Base-by-base conservation (phyloP, 495 filamentous ascomycete species). In the Hypoxylon fuscum region DNA sequence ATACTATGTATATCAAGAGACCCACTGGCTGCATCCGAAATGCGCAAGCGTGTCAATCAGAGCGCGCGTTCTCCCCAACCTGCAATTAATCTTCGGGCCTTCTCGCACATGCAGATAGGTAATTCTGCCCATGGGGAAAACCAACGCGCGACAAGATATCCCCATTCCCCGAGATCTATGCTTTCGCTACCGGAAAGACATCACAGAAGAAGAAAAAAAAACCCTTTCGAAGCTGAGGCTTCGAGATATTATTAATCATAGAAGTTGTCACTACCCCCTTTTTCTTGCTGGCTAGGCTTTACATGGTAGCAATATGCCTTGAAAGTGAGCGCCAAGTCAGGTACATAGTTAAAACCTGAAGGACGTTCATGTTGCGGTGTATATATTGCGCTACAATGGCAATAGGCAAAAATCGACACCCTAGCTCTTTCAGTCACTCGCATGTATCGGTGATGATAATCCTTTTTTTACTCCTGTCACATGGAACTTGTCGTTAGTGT, bases 11-110 rank as follows among this genome's bases (percentile, higher is more conserved):
- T 57, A 47, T 46, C 32, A 41, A n/a, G 31, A 10, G 41, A 20
- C 18, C 47, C 27, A 38, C 47, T n/a, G 18, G 42, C 23, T 42
- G 42, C 42, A 57, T 52, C 14, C 44, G 20, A 54, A 27, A 41
- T 31, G n/a, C 41, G 18, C 17, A 55, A 55, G 45, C 51, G 45
- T 56, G 35, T 62, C 51, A 51, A 62, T 62, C 59, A 55, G 51
- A 62, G 53, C 34, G 15, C 43, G 25, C 42, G 6, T 18, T 21
- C 42, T 45, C 34, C 47, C 32, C 43, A 48, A 43, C 35, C 34
- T 21, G 43, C 42, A 58, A 52, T 58, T 64, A 61, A 53, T 11
- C 23, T 49, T 64, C 60, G 60, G 60, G 48, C 54, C 60, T 64
- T 52, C 42, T 63, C 27, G 47, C 11, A 20, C 18, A 21, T 63